Base-by-base conservation (phyloP, 805 yeast genomes). In the Priceomyces fermenticarens region DNA sequence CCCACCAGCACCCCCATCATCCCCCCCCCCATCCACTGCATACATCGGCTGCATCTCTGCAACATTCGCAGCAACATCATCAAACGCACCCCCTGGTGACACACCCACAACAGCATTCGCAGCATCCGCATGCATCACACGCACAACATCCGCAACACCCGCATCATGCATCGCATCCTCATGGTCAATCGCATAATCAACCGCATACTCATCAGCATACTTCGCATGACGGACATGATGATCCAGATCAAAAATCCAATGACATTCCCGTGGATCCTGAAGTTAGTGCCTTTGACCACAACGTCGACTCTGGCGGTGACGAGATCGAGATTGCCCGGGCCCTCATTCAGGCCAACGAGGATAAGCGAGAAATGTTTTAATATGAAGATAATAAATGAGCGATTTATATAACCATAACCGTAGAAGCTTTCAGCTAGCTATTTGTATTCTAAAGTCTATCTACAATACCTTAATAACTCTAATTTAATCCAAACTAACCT, bases 251-350 rank as follows among this genome's bases (percentile, higher is more conserved):
- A 20, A n/a, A n/a, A n/a, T n/a, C n/a, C n/a, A 61, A 63, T 30
- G 66, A 62, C 10, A 70, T 75, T 4, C 79, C 81, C 0, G 83
- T 78, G 5, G 85, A 80, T 53, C 83, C 84, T 1, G 80, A 75
- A 41, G 83, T 78, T 4, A 60, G 71, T 32, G 78, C 71, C 0
- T 77, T 72, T 47, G 75, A 66, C 35, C 60, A 61, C 11, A 62
- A 63, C 35, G 67, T 50, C 58, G 69, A 51, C 58, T 61, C 52
- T 8, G 64, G 69, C 5, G 79, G 76, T 4, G 79, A 74, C 36
- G 85, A 79, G 48, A 77, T 80, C 30, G 84, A 79, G 35, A 81
- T 81, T 49, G 86, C 87, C 1, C 63, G 83, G 32, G 87, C 85
- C 0, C 62, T 81, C 49, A 79, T 81, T 36, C 83, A 79, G 45